These are phyloP conservation scores for Polygonum maritimum DNA, from an alignment of 148 eudicot species.

Conservation along the genomic window DNA sequence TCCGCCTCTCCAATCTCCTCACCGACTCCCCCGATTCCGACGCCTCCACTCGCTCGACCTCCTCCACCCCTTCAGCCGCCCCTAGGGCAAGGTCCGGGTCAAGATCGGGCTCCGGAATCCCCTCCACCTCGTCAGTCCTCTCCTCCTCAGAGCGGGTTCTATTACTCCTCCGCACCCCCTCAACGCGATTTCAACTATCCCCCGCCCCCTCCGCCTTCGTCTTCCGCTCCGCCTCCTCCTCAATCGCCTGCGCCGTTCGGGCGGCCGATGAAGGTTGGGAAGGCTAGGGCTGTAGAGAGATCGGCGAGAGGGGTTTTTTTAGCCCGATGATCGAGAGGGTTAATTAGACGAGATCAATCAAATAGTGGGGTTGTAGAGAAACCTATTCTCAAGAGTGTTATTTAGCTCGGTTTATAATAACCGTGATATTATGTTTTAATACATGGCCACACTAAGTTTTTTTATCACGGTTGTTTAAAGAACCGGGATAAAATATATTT, in stretches of 20 bases:
- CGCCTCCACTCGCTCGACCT: conserved; percentile 28
- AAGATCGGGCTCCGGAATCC: conserved; percentile 38
- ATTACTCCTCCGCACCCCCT: conserved; percentile 49
- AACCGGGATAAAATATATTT: too few species aligned
- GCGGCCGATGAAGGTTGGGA: too few species aligned
- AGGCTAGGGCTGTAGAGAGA: too few species aligned
- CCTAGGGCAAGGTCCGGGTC: conserved; percentile 66
- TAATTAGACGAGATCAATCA: too few species aligned
- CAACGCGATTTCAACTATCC: conserved; percentile 27
- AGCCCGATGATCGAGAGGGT: too few species aligned
- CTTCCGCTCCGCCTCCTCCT: conserved; percentile 12
- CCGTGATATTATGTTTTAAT: too few species aligned
- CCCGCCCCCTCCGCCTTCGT: conserved; percentile 13
- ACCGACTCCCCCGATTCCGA: conserved; percentile 25
- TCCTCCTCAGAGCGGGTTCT: conserved; percentile 39
- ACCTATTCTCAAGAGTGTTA: too few species aligned
- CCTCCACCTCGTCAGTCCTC: conserved; percentile 16
- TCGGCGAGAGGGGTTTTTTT: too few species aligned
- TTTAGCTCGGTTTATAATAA: too few species aligned
- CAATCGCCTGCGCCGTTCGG: conserved; percentile 11
- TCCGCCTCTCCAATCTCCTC: conserved; percentile 34
- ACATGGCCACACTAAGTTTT: too few species aligned
- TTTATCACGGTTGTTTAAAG: too few species aligned
- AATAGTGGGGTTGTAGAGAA: too few species aligned
- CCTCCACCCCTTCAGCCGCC: conserved; percentile 67